These are phyloP conservation scores for Venturia asperata DNA, from an alignment of 2,329 filamentous ascomycete species.

Conservation along the genomic window DNA sequence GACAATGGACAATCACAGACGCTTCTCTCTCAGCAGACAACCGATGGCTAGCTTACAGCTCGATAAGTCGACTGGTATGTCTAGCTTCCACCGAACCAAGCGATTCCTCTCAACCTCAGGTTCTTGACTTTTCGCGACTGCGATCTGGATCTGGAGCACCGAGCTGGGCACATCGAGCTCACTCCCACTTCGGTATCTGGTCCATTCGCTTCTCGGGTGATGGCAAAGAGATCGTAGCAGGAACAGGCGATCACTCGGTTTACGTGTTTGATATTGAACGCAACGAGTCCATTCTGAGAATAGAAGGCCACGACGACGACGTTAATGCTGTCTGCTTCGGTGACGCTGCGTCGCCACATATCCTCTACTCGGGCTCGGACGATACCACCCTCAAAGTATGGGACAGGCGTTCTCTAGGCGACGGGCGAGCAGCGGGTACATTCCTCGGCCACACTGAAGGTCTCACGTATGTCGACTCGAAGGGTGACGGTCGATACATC, in stretches of 20 bases:
- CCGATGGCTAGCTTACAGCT: constrained; percentile 83
- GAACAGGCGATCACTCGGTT: constrained; percentile 70
- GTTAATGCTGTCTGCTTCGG: constrained; percentile 97
- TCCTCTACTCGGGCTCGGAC: constrained; percentile 92
- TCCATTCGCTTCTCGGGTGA: constrained; percentile 90
- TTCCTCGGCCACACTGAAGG: constrained; percentile 61
- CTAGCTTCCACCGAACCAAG: constrained; percentile 80
- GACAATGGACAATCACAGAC: constrained; percentile 94
- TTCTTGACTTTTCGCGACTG: constrained; percentile 35
- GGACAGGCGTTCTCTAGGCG: constrained; percentile 69
- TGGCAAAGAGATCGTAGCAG: constrained; percentile 81
- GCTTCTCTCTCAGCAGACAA: constrained; percentile 88
- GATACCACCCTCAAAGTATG: constrained; percentile 92
- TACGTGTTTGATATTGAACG: constrained; percentile 91
- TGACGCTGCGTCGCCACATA: constrained; percentile 79
- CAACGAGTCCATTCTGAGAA: constrained; percentile 63
- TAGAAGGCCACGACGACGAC: constrained; percentile 75
- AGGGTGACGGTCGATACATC: constrained; percentile 83
- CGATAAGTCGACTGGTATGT: constrained; percentile 76
- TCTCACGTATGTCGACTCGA: constrained; percentile 64
- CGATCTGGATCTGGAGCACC: constrained; percentile 2
- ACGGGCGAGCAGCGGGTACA: constrained; percentile 55
- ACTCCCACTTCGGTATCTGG: constrained; percentile 49
- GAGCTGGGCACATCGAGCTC: constrained; percentile 6
- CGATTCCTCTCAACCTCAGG: constrained; percentile 52